Evolutionary conservation across 192 early-diverging fungal species (phyloP).

Genomic region (Hyaloraphidium curvatum): DNA sequence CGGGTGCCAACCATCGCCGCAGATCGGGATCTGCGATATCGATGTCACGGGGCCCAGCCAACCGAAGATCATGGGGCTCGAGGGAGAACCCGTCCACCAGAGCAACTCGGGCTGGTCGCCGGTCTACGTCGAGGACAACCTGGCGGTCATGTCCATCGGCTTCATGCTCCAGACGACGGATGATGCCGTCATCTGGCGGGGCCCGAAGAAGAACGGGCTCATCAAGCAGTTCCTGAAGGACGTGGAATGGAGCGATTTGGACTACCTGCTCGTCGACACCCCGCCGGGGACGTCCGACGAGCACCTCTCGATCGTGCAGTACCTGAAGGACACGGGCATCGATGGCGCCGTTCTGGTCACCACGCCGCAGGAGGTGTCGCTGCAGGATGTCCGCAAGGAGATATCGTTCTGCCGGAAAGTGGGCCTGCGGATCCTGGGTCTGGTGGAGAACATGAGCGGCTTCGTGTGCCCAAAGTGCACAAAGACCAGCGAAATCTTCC

Average conservation of each 20-base stretch:
- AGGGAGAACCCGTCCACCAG: constrained; percentile 63
- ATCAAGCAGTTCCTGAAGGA: constrained; percentile 95
- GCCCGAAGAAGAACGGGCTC: constrained; percentile 78
- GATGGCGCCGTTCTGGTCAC: constrained; percentile 82
- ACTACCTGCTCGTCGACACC: constrained; percentile 87
- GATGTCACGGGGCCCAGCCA: constrained; percentile 92
- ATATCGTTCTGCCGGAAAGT: constrained; percentile 90
- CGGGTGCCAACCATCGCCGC: constrained; percentile 17
- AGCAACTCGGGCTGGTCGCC: constrained; percentile 49
- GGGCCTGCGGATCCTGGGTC: constrained; percentile 66
- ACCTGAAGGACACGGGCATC: constrained; percentile 51
- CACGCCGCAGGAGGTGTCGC: constrained; percentile 77
- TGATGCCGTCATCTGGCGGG: constrained; percentile 88
- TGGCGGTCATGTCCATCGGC: constrained; percentile 80
- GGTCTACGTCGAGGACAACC: constrained; percentile 6
- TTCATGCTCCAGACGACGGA: constrained; percentile 77
- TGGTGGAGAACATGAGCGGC: constrained; percentile 96
- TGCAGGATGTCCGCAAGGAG: constrained; percentile 93
- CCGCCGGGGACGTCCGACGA: constrained; percentile 95
- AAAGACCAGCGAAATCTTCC: constrained; percentile 32
- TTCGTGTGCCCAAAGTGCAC: constrained; percentile 85
- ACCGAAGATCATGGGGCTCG: constrained; percentile 81
- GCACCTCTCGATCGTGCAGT: constrained; percentile 70
- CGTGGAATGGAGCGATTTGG: constrained; percentile 80
- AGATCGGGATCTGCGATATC: constrained; percentile 81